Evolutionary conservation across 768 basidiomycete genomes (phyloP).

Genomic region (Pleurotus salmoneostramineus): DNA sequence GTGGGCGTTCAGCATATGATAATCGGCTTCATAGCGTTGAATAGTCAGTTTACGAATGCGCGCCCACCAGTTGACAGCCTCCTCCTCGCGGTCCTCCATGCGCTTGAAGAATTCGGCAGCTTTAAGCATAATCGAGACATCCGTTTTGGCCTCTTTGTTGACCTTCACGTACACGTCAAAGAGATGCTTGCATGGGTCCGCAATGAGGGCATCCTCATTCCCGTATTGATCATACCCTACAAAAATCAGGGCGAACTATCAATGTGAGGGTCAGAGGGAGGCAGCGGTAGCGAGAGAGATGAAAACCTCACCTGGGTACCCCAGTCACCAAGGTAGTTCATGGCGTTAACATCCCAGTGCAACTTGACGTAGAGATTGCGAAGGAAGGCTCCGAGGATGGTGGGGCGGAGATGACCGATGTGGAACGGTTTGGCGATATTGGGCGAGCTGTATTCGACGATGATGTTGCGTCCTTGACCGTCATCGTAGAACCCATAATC

Average conservation of each 20-base stretch:
- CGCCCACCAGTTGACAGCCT: constrained; percentile 29
- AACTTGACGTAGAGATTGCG: constrained; percentile 32
- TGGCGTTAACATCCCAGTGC: constrained; percentile 31
- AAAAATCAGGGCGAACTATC: constrained; percentile 24
- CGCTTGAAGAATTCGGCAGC: constrained; percentile 27
- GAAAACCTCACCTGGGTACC: constrained; percentile 28
- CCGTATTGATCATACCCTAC: constrained; percentile 35
- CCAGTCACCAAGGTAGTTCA: constrained; percentile 38
- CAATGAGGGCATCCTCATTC: constrained; percentile 27
- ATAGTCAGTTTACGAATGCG: constrained; percentile 36
- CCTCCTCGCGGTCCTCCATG: constrained; percentile 33
- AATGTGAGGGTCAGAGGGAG: not conserved
- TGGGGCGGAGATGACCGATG: constrained; percentile 34
- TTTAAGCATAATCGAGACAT: constrained; percentile 4
- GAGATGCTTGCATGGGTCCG: constrained; percentile 36
- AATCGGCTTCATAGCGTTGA: constrained; percentile 27
- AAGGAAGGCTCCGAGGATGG: constrained; percentile 38
- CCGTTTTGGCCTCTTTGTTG: constrained; percentile 25
- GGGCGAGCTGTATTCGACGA: constrained; percentile 34
- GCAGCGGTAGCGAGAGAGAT: too few species aligned
- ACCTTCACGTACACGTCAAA: constrained; percentile 36
- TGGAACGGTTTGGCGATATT: constrained; percentile 45
- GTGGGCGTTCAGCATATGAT: constrained; percentile 31
- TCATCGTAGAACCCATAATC: not conserved
- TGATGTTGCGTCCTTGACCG: constrained; percentile 11